Percentiles rank a stretch among this genome's conserved stretches.
phyloP scores from a whole-genome alignment of 768 basidiomycete species.

The Xerocomus spinulosus region DNA sequence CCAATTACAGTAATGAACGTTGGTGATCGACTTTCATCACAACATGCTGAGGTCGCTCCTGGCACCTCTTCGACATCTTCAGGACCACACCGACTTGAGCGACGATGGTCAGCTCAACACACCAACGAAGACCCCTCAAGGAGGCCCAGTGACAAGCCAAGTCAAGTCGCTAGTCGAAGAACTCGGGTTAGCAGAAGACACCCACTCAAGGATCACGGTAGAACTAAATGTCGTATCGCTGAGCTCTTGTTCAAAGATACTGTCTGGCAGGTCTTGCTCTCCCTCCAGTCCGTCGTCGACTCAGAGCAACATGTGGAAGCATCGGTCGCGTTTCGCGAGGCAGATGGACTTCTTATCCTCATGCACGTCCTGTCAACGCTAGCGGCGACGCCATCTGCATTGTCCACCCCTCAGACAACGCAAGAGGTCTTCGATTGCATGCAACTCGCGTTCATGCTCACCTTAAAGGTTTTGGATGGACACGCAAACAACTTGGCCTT shows the following conservation, averaged over 20 bases:
- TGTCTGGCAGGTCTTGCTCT: constrained; percentile 48
- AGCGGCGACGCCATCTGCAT: constrained; percentile 26
- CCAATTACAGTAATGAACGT: too few species aligned
- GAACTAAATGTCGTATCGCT: constrained; percentile 8
- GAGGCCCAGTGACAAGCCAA: constrained; percentile 32
- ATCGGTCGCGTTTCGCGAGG: constrained; percentile 73
- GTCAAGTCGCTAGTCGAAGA: constrained; percentile 69
- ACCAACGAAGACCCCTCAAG: not conserved
- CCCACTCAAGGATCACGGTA: constrained; percentile 51
- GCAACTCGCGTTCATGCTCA: constrained; percentile 57
- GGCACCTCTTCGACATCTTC: constrained; percentile 53
- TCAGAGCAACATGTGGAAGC: constrained; percentile 62
- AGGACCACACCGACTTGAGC: constrained; percentile 36
- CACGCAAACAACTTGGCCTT: constrained; percentile 54
- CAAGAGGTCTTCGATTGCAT: constrained; percentile 48
- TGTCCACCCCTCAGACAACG: constrained; percentile 31
- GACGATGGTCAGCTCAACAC: constrained; percentile 24
- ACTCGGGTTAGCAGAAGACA: constrained; percentile 54
- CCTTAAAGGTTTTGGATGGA: constrained; percentile 58
- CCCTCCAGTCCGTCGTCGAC: constrained; percentile 66
- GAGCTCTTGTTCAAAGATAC: not conserved
- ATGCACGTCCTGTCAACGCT: constrained; percentile 69
- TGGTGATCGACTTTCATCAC: not conserved
- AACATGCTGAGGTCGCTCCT: constrained; percentile 56
- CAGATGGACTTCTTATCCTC: constrained; percentile 75